A percentile compares a stretch with the other conserved stretches of the same genome.
Conservation (phyloP, 129 eudicot genomes). For the Kitagawia praeruptora region DNA sequence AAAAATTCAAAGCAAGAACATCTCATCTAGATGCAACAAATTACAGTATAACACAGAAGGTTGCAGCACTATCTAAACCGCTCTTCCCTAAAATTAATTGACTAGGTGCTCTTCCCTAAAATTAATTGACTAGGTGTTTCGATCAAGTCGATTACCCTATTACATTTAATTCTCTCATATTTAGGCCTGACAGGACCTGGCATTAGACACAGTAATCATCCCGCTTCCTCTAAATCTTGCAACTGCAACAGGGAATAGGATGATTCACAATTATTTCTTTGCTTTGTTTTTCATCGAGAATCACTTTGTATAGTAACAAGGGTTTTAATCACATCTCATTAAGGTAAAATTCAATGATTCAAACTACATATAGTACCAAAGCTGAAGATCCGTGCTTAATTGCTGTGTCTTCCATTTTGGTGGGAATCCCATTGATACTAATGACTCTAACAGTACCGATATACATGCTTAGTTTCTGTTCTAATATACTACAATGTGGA, state of each 20-base stretch:
- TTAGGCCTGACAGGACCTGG: not conserved
- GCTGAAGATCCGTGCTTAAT: not conserved
- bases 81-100: too few relatives aligned
- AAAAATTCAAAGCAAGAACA: not conserved
- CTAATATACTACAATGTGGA: too few relatives aligned
- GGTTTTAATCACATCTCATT: not conserved
- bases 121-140: not conserved
- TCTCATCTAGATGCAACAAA: not conserved
- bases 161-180: too few relatives aligned
- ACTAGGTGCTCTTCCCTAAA: not conserved
- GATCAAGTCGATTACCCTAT: not conserved
- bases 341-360: not conserved
- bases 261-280: not conserved
- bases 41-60: not conserved
- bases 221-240: not conserved
- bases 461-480: too few relatives aligned
- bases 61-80: not conserved
- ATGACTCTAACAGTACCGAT: too few relatives aligned
- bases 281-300: not conserved
- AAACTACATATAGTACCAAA: not conserved
- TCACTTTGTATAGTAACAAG: not conserved
- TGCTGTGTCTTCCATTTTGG: not conserved
- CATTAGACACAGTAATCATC: not conserved
- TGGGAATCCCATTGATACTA: too few relatives aligned
- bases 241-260: not conserved